Evolutionary conservation across 768 basidiomycete genomes (phyloP).

Genomic region (Tylopilus felleus): DNA sequence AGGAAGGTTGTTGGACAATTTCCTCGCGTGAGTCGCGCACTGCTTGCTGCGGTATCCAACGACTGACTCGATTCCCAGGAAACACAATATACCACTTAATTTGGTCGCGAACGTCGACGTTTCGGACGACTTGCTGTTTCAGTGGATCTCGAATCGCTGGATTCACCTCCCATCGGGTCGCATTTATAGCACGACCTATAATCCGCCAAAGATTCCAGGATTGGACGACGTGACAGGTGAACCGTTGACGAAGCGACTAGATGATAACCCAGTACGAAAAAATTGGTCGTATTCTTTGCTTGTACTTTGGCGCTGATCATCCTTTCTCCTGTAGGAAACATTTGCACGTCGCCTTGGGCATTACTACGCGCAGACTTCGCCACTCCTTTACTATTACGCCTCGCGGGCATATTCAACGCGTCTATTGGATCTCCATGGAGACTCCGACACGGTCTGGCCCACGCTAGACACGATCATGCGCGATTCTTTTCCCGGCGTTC

Average conservation of each 20-base stretch:
- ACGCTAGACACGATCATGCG: slow-evolving; percentile 60
- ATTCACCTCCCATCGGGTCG: slow-evolving; percentile 83
- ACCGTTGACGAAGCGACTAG: slow-evolving; percentile 72
- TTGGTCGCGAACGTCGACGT: slow-evolving; percentile 83
- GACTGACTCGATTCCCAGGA: slow-evolving; percentile 37
- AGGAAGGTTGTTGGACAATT: slow-evolving; percentile 66
- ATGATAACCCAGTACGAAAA: slow-evolving; percentile 75
- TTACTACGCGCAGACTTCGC: slow-evolving; percentile 78
- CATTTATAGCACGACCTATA: slow-evolving; percentile 84
- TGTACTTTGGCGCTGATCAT: slow-evolving; percentile 5
- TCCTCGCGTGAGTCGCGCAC: slow-evolving; percentile 53
- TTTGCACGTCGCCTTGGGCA: slow-evolving; percentile 70
- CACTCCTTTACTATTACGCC: slow-evolving; percentile 71
- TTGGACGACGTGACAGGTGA: slow-evolving; percentile 85
- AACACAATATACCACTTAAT: slow-evolving; percentile 61
- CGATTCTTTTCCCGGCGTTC: slow-evolving; percentile 51
- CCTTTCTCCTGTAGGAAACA: slow-evolving; percentile 50
- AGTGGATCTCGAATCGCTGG: slow-evolving; percentile 83
- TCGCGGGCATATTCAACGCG: slow-evolving; percentile 41
- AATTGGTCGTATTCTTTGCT: neutral
- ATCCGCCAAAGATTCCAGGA: slow-evolving; percentile 73
- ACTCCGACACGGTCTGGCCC: slow-evolving; percentile 82
- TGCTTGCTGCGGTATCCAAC: neutral
- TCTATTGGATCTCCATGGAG: slow-evolving; percentile 57
- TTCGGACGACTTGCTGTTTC: slow-evolving; percentile 74